Conservation (phyloP, 225 moss, liverwort and hornwort genomes). For the Neckera pumila region DNA sequence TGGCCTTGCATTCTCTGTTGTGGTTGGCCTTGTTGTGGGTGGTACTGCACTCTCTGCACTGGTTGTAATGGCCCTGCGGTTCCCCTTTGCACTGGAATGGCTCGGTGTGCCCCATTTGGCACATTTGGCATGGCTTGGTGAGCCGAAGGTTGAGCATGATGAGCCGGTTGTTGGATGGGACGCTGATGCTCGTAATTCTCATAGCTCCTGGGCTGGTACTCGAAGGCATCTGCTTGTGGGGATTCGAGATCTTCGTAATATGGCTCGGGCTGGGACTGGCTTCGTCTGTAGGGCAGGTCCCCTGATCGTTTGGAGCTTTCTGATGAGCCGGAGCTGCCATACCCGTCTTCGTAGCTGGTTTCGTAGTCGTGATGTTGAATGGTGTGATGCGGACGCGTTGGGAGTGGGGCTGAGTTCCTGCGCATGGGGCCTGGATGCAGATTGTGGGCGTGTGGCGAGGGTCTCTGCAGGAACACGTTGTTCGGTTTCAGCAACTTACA, state of each 20-base stretch:
- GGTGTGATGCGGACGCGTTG: background rate
- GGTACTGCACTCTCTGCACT: background rate
- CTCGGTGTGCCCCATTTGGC: background rate
- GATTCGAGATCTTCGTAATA: background rate
- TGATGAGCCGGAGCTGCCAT: constrained; percentile 6
- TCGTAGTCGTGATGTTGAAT: background rate
- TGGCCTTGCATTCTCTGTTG: background rate
- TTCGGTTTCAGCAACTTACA: background rate
- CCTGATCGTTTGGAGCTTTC: background rate
- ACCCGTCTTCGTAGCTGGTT: background rate
- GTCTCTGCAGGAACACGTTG: background rate
- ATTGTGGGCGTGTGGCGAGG: background rate
- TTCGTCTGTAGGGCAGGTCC: background rate
- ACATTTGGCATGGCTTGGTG: background rate
- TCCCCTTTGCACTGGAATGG: background rate
- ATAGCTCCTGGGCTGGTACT: background rate
- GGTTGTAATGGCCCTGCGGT: background rate
- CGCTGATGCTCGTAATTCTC: background rate
- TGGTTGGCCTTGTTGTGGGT: background rate
- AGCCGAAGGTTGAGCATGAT: background rate
- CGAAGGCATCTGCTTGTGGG: too few relatives aligned
- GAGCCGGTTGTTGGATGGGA: background rate
- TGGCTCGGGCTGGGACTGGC: background rate
- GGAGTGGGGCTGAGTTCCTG: background rate
- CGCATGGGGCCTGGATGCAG: background rate